Base-by-base conservation (phyloP, 352 stramenopile genomes). In the Globisporangium emineosum region DNA sequence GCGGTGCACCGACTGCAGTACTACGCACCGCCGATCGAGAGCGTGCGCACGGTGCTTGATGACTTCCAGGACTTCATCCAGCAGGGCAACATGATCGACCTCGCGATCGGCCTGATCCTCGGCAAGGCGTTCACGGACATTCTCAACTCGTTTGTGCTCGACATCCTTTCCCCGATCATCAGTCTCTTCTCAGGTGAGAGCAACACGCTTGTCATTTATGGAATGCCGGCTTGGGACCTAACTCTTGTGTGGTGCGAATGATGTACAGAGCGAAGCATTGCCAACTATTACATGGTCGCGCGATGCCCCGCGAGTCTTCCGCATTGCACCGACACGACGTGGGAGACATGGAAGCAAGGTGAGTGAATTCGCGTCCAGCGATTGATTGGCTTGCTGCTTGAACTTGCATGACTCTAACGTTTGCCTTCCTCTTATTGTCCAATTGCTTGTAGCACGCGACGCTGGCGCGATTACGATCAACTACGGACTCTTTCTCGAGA, bases 61-160 rank as follows among this genome's bases (percentile, higher is more conserved):
- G 81, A 90, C 68, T 90, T 90, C 65, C 75, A 88, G 52, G 76
- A 88, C 45, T 90, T 90, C 43, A 84, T 90, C 63, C 76, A 86
- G 68, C 81, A 90, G 65, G 81, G 81, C 42, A 88, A 86, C 64
- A 88, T 89, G 76, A 72, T 90, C 72, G 79, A 89, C 67, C 72
- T 90, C 59, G 81, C 81, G 25, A 70, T 90, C 40, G 81, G 81
- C 58, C 70, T 90, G 29, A 89, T 90, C 63, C 71, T 90, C 13
- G 81, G 81, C 51, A 75, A 82, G 57, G 79, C 74, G 43, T 89
- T 90, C 70, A 82, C 77, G 12, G 66, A 72, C n/a, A 88, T 90
- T 57, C 73, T 90, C 64, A 83, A 86, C 67, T 90, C 81, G 42
- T 86, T 90, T 55, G 79, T 90, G 19, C 66, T 76, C 47, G 79